These are phyloP conservation scores for Falciphora oryzae DNA, from an alignment of 2,329 filamentous ascomycete species.

Conservation along the genomic window DNA sequence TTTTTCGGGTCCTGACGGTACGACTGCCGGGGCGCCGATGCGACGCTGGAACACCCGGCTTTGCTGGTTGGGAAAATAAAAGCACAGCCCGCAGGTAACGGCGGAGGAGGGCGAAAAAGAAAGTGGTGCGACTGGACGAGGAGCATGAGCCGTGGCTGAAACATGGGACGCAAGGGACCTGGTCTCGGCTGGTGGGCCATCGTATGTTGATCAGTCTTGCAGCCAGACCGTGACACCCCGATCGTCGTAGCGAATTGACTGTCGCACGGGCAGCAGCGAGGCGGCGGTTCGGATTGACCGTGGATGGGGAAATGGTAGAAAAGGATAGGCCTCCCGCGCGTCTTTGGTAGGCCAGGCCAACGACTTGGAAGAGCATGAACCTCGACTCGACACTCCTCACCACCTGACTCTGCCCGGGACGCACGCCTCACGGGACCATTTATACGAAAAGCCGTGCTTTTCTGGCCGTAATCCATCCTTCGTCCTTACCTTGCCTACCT, in stretches of 20 bases:
- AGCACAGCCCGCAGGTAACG: no score
- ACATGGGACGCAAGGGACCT: neutral
- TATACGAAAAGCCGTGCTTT: neutral
- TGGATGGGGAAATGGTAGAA: neutral
- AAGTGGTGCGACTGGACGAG: neutral
- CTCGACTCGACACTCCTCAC: neutral
- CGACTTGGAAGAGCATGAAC: neutral
- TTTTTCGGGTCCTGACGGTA: no score
- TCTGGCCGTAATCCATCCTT: neutral
- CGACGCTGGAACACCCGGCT: neutral
- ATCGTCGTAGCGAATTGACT: neutral
- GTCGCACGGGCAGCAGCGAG: neutral
- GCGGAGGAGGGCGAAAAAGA: no score
- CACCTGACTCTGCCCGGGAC: neutral
- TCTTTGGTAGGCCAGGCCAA: neutral
- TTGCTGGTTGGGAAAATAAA: neutral
- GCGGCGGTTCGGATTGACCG: neutral
- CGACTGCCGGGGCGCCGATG: neutral
- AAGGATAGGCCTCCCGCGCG: neutral
- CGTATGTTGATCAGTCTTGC: slow-evolving; percentile 1
- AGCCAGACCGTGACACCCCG: neutral
- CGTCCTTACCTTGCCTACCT: no score
- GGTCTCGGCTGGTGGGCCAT: slow-evolving; percentile 1
- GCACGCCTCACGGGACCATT: neutral
- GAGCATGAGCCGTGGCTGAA: neutral